A percentile compares a stretch with the other conserved stretches of the same genome.
Conservation (phyloP, 768 basidiomycete species). For the Russula earlei region DNA sequence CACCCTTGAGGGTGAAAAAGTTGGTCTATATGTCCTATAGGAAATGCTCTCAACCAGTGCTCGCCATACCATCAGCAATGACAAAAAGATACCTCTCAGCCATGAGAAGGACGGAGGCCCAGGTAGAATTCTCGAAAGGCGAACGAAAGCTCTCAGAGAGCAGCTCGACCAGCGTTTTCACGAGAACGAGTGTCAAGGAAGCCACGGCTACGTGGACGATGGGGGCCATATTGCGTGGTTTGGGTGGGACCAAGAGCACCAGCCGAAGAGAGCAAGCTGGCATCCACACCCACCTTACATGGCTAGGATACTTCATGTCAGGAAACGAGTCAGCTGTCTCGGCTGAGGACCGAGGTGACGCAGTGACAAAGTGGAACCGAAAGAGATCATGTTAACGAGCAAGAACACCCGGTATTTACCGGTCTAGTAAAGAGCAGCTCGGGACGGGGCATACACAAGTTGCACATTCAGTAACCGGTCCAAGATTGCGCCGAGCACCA, state of each 20-base stretch:
- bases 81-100: constrained; percentile 7
- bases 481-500: too few species aligned
- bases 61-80: background rate
- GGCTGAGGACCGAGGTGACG: background rate
- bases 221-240: background rate
- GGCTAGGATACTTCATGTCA: background rate
- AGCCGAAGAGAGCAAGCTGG: background rate
- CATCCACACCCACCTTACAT: background rate
- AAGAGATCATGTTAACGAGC: background rate
- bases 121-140: constrained; percentile 8
- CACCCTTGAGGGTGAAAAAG: constrained; percentile 16
- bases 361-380: background rate
- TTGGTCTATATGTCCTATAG: constrained; percentile 10
- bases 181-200: constrained; percentile 1
- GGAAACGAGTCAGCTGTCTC: background rate
- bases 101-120: constrained; percentile 14
- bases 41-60: background rate
- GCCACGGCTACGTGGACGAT: constrained; percentile 3
- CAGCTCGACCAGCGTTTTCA: constrained; percentile 5
- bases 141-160: constrained; percentile 1
- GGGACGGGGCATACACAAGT: background rate
- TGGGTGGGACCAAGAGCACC: background rate
- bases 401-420: too few species aligned
- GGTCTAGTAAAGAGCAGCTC: background rate
- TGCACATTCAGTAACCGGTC: too few species aligned